Base-by-base conservation (phyloP, 257 asterid species). In the Capsicum chinense region DNA sequence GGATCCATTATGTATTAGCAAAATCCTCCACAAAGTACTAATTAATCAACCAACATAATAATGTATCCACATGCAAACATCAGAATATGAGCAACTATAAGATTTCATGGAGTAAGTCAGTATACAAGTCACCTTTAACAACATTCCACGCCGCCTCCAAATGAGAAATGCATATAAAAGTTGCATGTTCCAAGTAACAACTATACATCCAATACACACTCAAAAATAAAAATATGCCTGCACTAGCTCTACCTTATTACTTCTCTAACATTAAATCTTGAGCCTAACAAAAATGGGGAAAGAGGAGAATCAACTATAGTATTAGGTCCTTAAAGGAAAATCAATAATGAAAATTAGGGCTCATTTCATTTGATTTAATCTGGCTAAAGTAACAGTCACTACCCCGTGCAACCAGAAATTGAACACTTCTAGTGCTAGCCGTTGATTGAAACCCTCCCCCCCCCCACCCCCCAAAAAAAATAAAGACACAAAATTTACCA, bases 401-500 rank as follows among this genome's bases (percentile, higher is more conserved):
- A 62, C 9, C 59, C 14, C 42, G 10, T n/a, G 12, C 42, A 42
- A 0, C n/a, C 79, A 64, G 14, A 63, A 81, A 15, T 16, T 44
- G 59, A 48, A 35, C 50, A 56, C 19, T 26, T 26, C 44, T 21
- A 81, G 73, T 17, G 17, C 19, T 48, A 15, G 6, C 66, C 2
- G 21, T 13, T 39, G 1, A 35, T 16, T 5, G 58, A 26, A 64
- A 54, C 42, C 58, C 15, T 58, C 3, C 59, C 15, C 6, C 54
- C 54, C 13, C 54, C 7, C 2, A 11, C 39, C 42, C 3, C 14
- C 2, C 33, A 5, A 48, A 73, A 50, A 7, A 17, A 63, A 71
- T n/a, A 44, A 81, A 12, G 14, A 37, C 68, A 59, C 9, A 15
- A 50, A 26, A 26, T 26, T 35, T 87, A 96, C 98, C 98, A 85